A percentile compares a stretch with the other conserved stretches of the same genome.
Evolutionary conservation across 805 yeast genomes (phyloP).

Genomic region (Yarrowia divulgata): DNA sequence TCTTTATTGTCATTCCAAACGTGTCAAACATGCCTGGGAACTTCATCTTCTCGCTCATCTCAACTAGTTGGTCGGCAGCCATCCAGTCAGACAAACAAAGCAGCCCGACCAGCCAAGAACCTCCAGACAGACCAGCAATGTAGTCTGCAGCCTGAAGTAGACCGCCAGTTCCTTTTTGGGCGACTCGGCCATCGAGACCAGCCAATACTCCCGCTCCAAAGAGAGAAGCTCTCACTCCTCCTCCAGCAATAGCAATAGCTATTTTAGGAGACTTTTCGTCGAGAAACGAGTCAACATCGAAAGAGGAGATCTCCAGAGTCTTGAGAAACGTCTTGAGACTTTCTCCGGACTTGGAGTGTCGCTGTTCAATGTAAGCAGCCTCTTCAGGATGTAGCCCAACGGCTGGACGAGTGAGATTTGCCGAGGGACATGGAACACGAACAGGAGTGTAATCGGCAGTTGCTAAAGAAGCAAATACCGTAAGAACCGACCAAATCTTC

Average conservation of each 20-base stretch:
- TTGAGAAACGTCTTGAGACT: background rate
- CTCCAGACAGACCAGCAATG: constrained; percentile 73
- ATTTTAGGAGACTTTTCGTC: background rate
- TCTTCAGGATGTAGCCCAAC: background rate
- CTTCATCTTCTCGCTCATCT: constrained; percentile 39
- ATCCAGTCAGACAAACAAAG: constrained; percentile 53
- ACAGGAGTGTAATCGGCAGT: constrained; percentile 2
- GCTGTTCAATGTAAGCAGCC: constrained; percentile 4
- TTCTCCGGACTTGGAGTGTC: constrained; percentile 3
- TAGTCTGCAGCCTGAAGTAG: constrained; percentile 60
- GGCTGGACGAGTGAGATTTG: constrained; percentile 17
- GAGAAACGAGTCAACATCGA: constrained; percentile 1
- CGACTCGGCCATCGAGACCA: constrained; percentile 59
- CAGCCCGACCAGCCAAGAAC: constrained; percentile 71
- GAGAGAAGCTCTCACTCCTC: constrained; percentile 59
- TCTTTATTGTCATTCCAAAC: constrained; percentile 70
- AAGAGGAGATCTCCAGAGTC: background rate
- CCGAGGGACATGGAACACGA: background rate
- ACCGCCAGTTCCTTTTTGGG: constrained; percentile 41
- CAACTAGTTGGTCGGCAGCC: constrained; percentile 25
- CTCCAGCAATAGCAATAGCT: constrained; percentile 12
- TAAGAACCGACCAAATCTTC: background rate
- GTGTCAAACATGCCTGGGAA: constrained; percentile 63
- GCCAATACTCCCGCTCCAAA: constrained; percentile 63
- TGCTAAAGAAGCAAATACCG: background rate